Evolutionary conservation across 2,329 filamentous ascomycete species (phyloP), one percentile per base, ranked within the genome.

Genomic region (Didymella sp.): DNA sequence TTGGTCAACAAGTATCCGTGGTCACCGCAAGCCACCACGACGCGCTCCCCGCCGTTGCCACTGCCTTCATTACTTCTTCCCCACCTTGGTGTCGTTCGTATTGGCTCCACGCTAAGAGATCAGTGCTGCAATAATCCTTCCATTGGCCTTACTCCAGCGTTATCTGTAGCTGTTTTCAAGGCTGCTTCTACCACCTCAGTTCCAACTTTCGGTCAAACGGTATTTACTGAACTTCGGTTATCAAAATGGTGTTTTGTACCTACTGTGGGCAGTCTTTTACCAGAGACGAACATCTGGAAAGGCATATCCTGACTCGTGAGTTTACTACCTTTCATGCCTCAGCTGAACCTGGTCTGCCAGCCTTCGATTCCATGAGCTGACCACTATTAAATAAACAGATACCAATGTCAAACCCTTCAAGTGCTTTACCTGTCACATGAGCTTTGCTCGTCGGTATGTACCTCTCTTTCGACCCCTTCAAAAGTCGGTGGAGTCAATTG

Each of bases 401-500:
- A 83, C 80, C 51, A 82, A 82, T 66, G 79, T 83, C n/a, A 83
- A 83, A 70, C 81, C 81, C 2, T 83, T 81, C 76, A 82, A 82
- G 72, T 83, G 81, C 70, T 81, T 80, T 58, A 82, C 79, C 31
- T 83, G 81, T 65, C 80, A 83, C 59, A 83, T 83, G 81, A 82
- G 80, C 56, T 83, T 83, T 65, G 80, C 81, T 61, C 73, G 81
- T 61, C 76, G 80, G 81, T 83, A 68, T 54, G 79, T 76, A 17
- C 13, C 33, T 33, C 38, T 31, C 17, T 38, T 28, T 44, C 52
- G 43, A 30, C 57, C 51, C 56, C 49, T 57, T 33, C 30, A 19
- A 27, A 4, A 5, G 24, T 30, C 15, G 42, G 21, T 12, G 19
- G 35, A 31, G 15, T 25, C 12, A 11, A 5, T 24, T 15, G 31